Base-by-base conservation (phyloP, 2,329 filamentous ascomycete genomes). In the Hymenoscyphus fraxineus region DNA sequence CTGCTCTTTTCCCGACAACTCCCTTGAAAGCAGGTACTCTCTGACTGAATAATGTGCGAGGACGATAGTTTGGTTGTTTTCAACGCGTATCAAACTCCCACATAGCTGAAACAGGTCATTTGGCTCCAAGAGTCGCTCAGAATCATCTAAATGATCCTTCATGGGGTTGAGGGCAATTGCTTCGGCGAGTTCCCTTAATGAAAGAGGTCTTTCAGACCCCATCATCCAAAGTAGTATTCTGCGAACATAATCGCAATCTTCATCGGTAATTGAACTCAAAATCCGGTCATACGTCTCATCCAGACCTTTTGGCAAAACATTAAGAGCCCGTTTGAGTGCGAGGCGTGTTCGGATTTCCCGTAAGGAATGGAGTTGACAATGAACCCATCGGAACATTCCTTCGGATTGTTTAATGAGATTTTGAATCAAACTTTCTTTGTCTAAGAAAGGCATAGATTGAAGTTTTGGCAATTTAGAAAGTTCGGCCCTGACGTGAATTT, bases 31-130 rank as follows among this genome's bases (percentile, higher is more conserved):
- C 10, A 75, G 66, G 59, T 73, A 75, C 51, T 75, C 71, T 61
- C 71, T 73, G 32, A 73, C 70, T 15, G 71, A 74, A 22, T 70
- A 73, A 68, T 77, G 73, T 7, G 73, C 70, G 5, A 75, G 40
- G 12, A 44, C 40, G n/a, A 44, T 44, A 44, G 40, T 44, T 44
- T 44, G 40, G 3, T 44, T n/a, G 2, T 44, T n/a, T 3, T 44
- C 40, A n/a, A n/a, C n/a, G 12, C 40, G 40, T 12, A 44, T 44
- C n/a, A 44, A n/a, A 44, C 40, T 44, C 2, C 40, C 40, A 44
- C 40, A 44, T 44, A 44, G 40, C 40, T 44, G 12, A 44, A 44
- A 44, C 12, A 44, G 12, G 12, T 44, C 40, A 13, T 44, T n/a
- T 44, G 40, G 40, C 3, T 13, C 12, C n/a, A 44, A 13, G 12